Conservation (phyloP, 2,329 filamentous ascomycete genomes). For the Ophiognomonia clavigignenti-juglandacearum region DNA sequence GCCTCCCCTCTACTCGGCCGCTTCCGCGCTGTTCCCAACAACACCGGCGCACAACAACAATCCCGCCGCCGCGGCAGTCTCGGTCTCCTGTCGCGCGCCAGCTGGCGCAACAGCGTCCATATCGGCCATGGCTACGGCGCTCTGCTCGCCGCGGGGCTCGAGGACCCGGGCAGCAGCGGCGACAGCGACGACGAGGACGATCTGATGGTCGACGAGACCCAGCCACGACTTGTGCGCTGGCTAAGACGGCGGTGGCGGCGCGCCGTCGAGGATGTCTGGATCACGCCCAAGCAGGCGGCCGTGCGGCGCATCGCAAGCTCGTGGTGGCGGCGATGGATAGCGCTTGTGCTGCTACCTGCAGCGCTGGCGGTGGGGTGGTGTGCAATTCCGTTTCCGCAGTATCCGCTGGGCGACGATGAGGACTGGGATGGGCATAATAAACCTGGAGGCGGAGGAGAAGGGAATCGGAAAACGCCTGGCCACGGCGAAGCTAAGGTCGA, state of each 20-base stretch:
- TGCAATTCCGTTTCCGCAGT: conserved; percentile 61
- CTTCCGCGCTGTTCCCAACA: conserved; percentile 56
- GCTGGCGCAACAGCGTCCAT: conserved; percentile 47
- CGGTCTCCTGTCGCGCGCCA: conserved; percentile 33
- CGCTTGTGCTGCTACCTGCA: conserved; percentile 58
- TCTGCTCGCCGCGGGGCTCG: conserved; percentile 38
- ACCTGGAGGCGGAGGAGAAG: conserved; percentile 13
- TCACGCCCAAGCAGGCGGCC: conserved; percentile 53
- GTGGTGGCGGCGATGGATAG: conserved; percentile 60
- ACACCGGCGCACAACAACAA: conserved; percentile 5
- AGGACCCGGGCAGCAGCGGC: conserved; percentile 23
- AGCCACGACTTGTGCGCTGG: conserved; percentile 25
- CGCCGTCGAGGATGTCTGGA: conserved; percentile 52
- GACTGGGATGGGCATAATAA: conserved; percentile 27
- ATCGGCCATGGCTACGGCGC: conserved; percentile 48
- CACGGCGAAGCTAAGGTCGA: conserved; percentile 60
- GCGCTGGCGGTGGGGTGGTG: conserved; percentile 59
- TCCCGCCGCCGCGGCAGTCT: conserved; percentile 27
- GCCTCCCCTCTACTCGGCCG: conserved; percentile 59
- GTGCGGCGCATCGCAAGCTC: conserved; percentile 54
- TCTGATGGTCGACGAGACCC: conserved; percentile 22
- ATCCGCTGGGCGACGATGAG: conserved; percentile 44
- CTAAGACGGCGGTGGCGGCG: conserved; percentile 29
- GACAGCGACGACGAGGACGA: conserved; percentile 30
- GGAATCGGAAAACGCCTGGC: conserved; percentile 45